Conservation (phyloP, 1,284 basidiomycete species). For the Phlebopus sp. region DNA sequence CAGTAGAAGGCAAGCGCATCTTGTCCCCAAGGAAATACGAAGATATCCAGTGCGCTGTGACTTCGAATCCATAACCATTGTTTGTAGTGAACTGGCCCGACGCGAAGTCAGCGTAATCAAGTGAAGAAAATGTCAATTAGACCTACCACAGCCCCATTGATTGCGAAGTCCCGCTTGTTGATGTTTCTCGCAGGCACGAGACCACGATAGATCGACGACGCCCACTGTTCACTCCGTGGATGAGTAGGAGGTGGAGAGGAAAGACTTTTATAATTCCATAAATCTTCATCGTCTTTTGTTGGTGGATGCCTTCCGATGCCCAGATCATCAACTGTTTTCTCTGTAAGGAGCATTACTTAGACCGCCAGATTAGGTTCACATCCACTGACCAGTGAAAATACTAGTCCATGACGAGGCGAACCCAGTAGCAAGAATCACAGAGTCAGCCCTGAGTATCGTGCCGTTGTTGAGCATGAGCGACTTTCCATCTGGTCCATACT, state of each 20-base stretch:
- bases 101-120: neutral
- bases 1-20: constrained; percentile 44
- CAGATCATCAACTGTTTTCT: constrained; percentile 22
- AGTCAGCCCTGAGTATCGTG: constrained; percentile 37
- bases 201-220: constrained; percentile 51
- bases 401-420: constrained; percentile 51
- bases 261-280: constrained; percentile 24
- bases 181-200: constrained; percentile 57
- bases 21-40: constrained; percentile 55
- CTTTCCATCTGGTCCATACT: constrained; percentile 39
- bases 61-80: constrained; percentile 52
- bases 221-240: constrained; percentile 28
- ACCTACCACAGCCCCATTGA: constrained; percentile 56
- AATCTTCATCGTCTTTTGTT: constrained; percentile 16
- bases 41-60: constrained; percentile 59
- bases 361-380: neutral
- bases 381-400: constrained; percentile 44
- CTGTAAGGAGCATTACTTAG: neutral
- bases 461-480: constrained; percentile 43
- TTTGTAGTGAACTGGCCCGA: constrained; percentile 45
- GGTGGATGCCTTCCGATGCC: constrained; percentile 15
- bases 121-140: neutral
- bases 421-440: constrained; percentile 54
- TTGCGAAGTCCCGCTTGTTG: constrained; percentile 50
- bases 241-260: constrained; percentile 34